phyloP scores from a whole-genome alignment of 306 rosid species.

The Cajanus cajan region DNA sequence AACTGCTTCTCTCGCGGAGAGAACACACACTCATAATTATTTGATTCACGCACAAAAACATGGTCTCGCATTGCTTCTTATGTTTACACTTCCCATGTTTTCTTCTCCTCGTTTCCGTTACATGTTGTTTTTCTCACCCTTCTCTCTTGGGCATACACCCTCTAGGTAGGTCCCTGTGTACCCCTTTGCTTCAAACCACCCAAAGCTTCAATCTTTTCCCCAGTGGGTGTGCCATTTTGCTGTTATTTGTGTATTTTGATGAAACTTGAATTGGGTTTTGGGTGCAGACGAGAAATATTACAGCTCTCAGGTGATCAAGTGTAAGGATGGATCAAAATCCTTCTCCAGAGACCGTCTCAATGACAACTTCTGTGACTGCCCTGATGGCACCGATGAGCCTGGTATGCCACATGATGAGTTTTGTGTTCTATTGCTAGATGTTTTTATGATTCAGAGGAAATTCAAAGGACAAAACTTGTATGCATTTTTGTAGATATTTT shows the following conservation, averaged over 20 bases:
- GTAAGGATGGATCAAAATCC: constrained; percentile 75
- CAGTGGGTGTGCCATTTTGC: constrained; percentile 5
- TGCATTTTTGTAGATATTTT: background rate
- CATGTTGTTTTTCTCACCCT: constrained; percentile 36
- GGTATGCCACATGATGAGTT: constrained; percentile 42
- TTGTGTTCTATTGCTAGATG: background rate
- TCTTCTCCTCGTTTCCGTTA: constrained; percentile 37
- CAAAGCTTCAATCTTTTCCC: constrained; percentile 21
- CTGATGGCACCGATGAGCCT: constrained; percentile 92
- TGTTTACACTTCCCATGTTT: constrained; percentile 38
- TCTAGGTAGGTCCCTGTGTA: constrained; percentile 45
- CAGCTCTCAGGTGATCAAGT: constrained; percentile 53
- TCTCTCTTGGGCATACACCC: constrained; percentile 72
- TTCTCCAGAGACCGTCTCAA: constrained; percentile 76
- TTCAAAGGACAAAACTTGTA: background rate
- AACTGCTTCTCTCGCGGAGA: background rate
- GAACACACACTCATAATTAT: background rate
- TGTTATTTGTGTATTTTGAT: background rate
- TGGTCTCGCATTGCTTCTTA: constrained; percentile 26
- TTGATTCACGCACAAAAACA: background rate
- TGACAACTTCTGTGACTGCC: constrained; percentile 81
- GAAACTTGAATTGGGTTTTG: constrained; percentile 17
- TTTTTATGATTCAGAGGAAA: background rate
- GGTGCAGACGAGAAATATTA: constrained; percentile 78
- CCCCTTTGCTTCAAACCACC: constrained; percentile 12